A percentile compares a stretch with the other conserved stretches of the same genome.
These are phyloP conservation scores for Lentinula raphanica DNA, from an alignment of 768 basidiomycete species.

Conservation along the genomic window DNA sequence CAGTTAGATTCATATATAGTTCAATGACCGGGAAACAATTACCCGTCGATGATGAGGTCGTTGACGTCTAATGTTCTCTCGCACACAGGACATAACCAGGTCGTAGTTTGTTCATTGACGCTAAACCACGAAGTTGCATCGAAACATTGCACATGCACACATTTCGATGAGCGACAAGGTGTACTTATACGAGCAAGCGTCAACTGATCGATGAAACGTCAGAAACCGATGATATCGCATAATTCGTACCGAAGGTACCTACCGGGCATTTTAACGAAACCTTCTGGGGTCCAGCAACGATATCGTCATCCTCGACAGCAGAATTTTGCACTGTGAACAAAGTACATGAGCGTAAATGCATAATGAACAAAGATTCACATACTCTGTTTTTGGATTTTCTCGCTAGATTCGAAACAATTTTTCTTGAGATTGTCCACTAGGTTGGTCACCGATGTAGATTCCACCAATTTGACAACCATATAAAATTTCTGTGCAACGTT, in stretches of 20 bases:
- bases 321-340: constrained; percentile 48
- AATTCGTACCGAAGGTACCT: constrained; percentile 24
- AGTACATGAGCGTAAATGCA: constrained; percentile 3
- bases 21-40: constrained; percentile 17
- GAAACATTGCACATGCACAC: constrained; percentile 92
- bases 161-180: constrained; percentile 82
- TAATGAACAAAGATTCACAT: constrained; percentile 19
- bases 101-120: constrained; percentile 94
- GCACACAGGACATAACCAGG: constrained; percentile 94
- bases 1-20: not conserved
- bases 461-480: constrained; percentile 79
- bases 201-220: constrained; percentile 34
- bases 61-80: constrained; percentile 71
- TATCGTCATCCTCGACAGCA: constrained; percentile 79
- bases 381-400: constrained; percentile 69
- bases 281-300: constrained; percentile 82
- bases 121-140: constrained; percentile 92
- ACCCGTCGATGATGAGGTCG: constrained; percentile 93
- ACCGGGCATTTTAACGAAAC: constrained; percentile 95
- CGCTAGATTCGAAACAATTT: constrained; percentile 57
- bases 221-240: not conserved
- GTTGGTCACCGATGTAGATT: constrained; percentile 63
- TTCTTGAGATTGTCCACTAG: constrained; percentile 67
- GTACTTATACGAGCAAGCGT: constrained; percentile 81
- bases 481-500: constrained; percentile 69